A percentile compares a stretch with the other conserved stretches of the same genome.
Evolutionary conservation across 805 yeast genomes (phyloP).

Genomic region (Ogataea ganodermae): DNA sequence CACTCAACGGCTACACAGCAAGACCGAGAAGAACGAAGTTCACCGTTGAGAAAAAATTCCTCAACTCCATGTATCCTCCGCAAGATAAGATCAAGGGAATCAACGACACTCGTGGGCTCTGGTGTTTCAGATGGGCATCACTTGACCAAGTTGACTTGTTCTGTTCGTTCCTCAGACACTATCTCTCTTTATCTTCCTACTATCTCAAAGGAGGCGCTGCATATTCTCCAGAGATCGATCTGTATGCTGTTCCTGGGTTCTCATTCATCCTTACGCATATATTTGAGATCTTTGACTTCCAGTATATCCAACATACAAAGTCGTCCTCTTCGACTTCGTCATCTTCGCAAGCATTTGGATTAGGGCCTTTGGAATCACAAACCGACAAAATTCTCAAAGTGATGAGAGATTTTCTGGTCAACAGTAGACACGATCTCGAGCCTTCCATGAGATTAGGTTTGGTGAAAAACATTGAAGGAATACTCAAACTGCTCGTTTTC

Average conservation of each 20-base stretch:
- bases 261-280: conserved; percentile 47
- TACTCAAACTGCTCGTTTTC: conserved; percentile 26
- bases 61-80: conserved; percentile 44
- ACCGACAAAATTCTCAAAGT: conserved; percentile 36
- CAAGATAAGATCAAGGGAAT: conserved; percentile 44
- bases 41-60: conserved; percentile 32
- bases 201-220: conserved; percentile 19
- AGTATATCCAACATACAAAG: conserved; percentile 21
- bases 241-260: conserved; percentile 46
- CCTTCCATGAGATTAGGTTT: conserved; percentile 23
- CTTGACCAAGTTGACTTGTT: conserved; percentile 56
- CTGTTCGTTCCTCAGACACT: conserved; percentile 63
- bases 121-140: conserved; percentile 64
- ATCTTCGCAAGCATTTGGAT: not conserved
- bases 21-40: conserved; percentile 29
- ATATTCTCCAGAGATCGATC: conserved; percentile 14
- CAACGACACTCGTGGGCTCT: conserved; percentile 56
- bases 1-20: conserved; percentile 24
- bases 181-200: conserved; percentile 38
- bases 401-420: conserved; percentile 39
- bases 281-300: conserved; percentile 39
- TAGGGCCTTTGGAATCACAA: conserved; percentile 22
- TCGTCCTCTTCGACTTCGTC: not conserved
- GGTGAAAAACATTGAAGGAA: conserved; percentile 25
- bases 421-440: conserved; percentile 34